phyloP scores from a whole-genome alignment of 306 rosid genomes.

The Gynostemma pentaphyllum region DNA sequence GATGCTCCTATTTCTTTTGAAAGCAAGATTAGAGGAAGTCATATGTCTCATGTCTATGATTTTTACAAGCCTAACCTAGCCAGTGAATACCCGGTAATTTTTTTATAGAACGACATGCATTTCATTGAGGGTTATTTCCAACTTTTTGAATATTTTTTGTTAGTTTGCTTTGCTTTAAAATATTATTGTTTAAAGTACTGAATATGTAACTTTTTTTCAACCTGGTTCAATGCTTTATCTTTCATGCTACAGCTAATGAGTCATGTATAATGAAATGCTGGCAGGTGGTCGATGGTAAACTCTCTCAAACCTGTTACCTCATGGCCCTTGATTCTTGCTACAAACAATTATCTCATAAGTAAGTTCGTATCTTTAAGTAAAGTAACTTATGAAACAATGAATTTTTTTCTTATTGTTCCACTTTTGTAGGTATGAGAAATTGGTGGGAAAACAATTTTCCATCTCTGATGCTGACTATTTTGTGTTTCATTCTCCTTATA shows the following conservation, averaged over 20 bases:
- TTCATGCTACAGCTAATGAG: neutral
- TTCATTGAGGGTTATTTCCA: neutral
- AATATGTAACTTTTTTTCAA: neutral
- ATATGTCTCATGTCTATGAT: slow-evolving; percentile 90
- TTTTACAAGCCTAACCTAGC: slow-evolving; percentile 98
- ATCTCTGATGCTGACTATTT: slow-evolving; percentile 66
- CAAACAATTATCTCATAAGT: slow-evolving; percentile 61
- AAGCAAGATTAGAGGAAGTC: slow-evolving; percentile 89
- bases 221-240: neutral
- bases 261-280: slow-evolving; percentile 3
- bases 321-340: slow-evolving; percentile 94
- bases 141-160: neutral
- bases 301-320: slow-evolving; percentile 94
- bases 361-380: slow-evolving; percentile 20
- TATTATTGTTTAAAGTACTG: neutral
- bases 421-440: slow-evolving; percentile 61
- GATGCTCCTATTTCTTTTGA: slow-evolving; percentile 91
- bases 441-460: slow-evolving; percentile 61
- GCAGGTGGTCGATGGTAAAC: slow-evolving; percentile 97
- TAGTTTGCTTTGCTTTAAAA: neutral
- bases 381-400: neutral
- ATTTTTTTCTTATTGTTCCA: neutral
- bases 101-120: neutral
- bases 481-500: slow-evolving; percentile 94
- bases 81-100: slow-evolving; percentile 92